Base-by-base conservation (phyloP, 495 filamentous ascomycete species). In the Tuber indicum region DNA sequence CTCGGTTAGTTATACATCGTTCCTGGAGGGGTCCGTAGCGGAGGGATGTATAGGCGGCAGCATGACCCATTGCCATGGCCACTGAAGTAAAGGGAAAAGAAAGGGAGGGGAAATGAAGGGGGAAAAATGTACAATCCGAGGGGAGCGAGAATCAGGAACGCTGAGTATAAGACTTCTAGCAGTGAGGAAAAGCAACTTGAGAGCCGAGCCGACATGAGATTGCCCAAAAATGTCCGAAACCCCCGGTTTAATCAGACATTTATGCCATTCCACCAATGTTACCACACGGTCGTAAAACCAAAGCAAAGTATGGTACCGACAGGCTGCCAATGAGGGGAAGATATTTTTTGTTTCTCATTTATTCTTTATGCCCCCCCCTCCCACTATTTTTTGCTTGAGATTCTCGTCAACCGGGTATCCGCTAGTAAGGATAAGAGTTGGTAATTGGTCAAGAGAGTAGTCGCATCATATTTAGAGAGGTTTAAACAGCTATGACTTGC, bases 201-300 rank as follows among this genome's bases (percentile, higher is more conserved):
- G 32, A 36, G 12, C 58, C 5, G n/a, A 32, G 32, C 32, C 32
- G 58, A 32, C 4, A 4, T 66, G 0, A n/a, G 16, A 66, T 66
- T 66, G 58, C 58, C n/a, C 58, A 66, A 66, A 66, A 66, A 32
- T 66, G 58, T 66, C 58, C 58, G 58, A 7, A 62, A 16, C 52
- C 58, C 58, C n/a, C 26, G n/a, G 23, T 26, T 32, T 26, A 32
- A 9, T 62, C 52, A 23, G n/a, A n/a, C 14, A 8, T 62, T 26
- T 62, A 62, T 62, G 52, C 16, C 52, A 62, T 62, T 32, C 32
- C 49, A 58, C 23, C 23, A 58, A 58, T 10, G 49, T 23, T n/a
- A 45, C 44, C 44, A 14, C 2, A n/a, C 52, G 8, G 23, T 62
- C 8, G 52, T 62, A n/a, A n/a, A 32, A 62, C 52, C 0, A 32